Percentiles rank a stretch among this genome's conserved stretches.
These are phyloP conservation scores for Boletus hoseneyae DNA, from an alignment of 1,284 basidiomycete genomes.

Conservation along the genomic window DNA sequence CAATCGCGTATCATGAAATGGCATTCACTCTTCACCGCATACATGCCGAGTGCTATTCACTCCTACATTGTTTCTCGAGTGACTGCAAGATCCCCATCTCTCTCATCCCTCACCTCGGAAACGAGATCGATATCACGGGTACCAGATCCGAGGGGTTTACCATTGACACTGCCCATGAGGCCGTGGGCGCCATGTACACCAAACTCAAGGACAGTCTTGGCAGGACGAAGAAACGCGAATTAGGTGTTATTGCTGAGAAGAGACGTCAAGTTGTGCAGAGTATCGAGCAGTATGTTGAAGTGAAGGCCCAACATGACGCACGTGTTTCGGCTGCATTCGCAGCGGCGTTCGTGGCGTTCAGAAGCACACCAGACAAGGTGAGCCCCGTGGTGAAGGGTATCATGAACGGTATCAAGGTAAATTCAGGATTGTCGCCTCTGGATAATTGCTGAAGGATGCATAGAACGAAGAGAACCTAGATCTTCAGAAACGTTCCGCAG, in stretches of 20 bases:
- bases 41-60: conserved; percentile 74
- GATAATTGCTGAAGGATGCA: conserved; percentile 11
- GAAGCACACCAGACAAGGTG: conserved; percentile 86
- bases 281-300: conserved; percentile 80
- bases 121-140: conserved; percentile 74
- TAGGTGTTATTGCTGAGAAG: conserved; percentile 77
- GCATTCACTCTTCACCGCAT: conserved; percentile 77
- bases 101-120: conserved; percentile 78
- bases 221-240: conserved; percentile 73
- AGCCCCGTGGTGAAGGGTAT: conserved; percentile 96
- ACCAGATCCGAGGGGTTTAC: conserved; percentile 70
- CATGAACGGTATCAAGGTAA: conserved; percentile 96
- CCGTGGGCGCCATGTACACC: conserved; percentile 71
- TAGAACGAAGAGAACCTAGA: conserved; percentile 90
- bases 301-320: conserved; percentile 85
- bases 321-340: conserved; percentile 89
- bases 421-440: conserved; percentile 14
- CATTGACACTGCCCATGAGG: conserved; percentile 73
- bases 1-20: conserved; percentile 91
- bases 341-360: conserved; percentile 85
- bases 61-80: conserved; percentile 76
- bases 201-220: conserved; percentile 73
- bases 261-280: conserved; percentile 68
- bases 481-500: conserved; percentile 88
- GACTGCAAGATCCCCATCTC: conserved; percentile 86